Evolutionary conservation across 1,284 basidiomycete genomes (phyloP).

Genomic region (Cutaneotrichosporon spelunceum): DNA sequence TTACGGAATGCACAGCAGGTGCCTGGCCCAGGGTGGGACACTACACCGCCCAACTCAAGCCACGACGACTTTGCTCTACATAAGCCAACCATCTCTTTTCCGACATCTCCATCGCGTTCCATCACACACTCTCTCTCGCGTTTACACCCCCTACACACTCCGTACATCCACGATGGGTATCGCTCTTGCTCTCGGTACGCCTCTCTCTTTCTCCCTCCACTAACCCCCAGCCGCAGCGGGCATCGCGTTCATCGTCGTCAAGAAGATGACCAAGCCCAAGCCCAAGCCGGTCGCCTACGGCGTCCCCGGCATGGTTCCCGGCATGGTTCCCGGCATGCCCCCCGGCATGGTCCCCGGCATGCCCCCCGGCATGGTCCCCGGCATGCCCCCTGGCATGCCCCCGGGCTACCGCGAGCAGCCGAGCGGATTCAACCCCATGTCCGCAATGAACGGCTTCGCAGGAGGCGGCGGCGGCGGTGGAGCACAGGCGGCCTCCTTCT

Average conservation of each 20-base stretch:
- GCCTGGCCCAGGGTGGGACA: too few species aligned
- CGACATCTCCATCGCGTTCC: too few species aligned
- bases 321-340: too few species aligned
- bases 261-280: constrained; percentile 22
- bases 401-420: constrained; percentile 1
- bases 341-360: too few species aligned
- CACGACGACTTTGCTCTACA: too few species aligned
- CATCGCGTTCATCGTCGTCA: constrained; percentile 22
- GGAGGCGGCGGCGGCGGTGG: constrained; percentile 6
- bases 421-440: background rate
- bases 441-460: background rate
- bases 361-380: too few species aligned
- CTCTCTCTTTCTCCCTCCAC: background rate
- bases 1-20: too few species aligned
- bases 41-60: too few species aligned
- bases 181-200: constrained; percentile 16
- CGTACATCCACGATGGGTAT: constrained; percentile 17
- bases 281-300: constrained; percentile 14
- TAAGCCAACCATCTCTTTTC: too few species aligned
- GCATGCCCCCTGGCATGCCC: too few species aligned
- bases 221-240: constrained; percentile 15
- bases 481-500: constrained; percentile 8
- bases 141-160: background rate
- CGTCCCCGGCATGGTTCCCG: background rate
- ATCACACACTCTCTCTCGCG: background rate